phyloP scores from a whole-genome alignment of 495 filamentous ascomycete species.

The Chaetomium cochliodes region DNA sequence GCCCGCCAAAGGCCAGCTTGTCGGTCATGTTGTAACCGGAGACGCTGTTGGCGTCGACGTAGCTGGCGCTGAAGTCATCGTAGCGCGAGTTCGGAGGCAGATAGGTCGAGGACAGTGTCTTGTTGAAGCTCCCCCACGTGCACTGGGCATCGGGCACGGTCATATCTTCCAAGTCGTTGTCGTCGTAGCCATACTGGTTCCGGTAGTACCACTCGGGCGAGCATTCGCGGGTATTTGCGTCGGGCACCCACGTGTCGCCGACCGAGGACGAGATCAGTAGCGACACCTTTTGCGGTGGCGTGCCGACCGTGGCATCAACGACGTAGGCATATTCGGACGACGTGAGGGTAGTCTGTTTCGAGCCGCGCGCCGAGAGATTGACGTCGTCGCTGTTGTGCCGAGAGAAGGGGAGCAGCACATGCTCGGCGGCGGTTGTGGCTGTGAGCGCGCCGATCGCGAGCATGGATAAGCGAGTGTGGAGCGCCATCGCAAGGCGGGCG shows the following conservation, averaged over 20 bases:
- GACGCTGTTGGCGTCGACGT: slow-evolving; percentile 64
- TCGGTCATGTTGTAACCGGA: slow-evolving; percentile 71
- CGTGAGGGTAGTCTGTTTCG: slow-evolving; percentile 2
- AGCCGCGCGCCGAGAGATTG: slow-evolving; percentile 19
- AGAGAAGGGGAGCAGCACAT: slow-evolving; percentile 29
- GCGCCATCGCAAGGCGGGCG: slow-evolving; percentile 18
- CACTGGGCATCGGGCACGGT: slow-evolving; percentile 3
- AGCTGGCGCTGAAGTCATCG: slow-evolving; percentile 65
- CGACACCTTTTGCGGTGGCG: slow-evolving; percentile 57
- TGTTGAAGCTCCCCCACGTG: slow-evolving; percentile 48
- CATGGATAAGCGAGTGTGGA: slow-evolving; percentile 19
- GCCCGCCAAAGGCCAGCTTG: slow-evolving; percentile 60
- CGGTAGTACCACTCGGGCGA: slow-evolving; percentile 27
- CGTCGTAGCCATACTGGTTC: slow-evolving; percentile 13
- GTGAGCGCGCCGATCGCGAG: slow-evolving; percentile 15
- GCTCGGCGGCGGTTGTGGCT: slow-evolving; percentile 15
- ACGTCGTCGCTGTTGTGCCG: background rate
- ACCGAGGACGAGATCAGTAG: slow-evolving; percentile 66
- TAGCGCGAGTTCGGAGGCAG: slow-evolving; percentile 48
- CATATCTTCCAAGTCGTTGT: background rate
- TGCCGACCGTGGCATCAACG: slow-evolving; percentile 62
- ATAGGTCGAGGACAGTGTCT: slow-evolving; percentile 65
- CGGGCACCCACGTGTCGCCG: slow-evolving; percentile 73
- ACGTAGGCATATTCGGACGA: slow-evolving; percentile 43
- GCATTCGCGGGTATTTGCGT: slow-evolving; percentile 54